Conservation (phyloP, 2,329 filamentous ascomycete species). For the Metarhizium rileyi region DNA sequence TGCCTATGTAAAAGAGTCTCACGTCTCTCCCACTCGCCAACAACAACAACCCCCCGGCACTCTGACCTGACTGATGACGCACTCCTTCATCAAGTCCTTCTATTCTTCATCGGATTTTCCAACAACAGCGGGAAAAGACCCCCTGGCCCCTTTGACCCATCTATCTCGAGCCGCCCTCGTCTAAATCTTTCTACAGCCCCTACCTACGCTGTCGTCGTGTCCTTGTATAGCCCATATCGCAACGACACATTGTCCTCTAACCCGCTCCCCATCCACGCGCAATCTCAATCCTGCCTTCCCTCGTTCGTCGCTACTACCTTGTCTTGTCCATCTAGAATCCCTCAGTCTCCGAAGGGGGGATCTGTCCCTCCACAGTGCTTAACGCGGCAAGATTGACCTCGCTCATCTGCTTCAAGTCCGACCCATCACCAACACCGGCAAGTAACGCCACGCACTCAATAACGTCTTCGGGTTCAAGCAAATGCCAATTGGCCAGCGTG, state of each 20-base stretch:
- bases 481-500: conserved; percentile 81
- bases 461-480: conserved; percentile 82
- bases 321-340: neutral
- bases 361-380: conserved; percentile 42
- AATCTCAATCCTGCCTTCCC: neutral
- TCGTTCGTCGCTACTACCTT: neutral
- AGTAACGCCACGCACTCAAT: conserved; percentile 57
- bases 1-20: no score
- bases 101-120: neutral
- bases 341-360: conserved; percentile 20
- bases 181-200: neutral
- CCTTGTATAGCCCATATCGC: neutral
- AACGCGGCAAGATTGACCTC: conserved; percentile 48
- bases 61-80: no score
- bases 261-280: neutral
- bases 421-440: conserved; percentile 33
- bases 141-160: neutral
- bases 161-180: neutral
- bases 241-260: neutral
- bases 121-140: no score
- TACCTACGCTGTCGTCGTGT: neutral
- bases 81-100: no score
- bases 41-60: no score
- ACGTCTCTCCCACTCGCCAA: no score
- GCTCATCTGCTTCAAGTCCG: conserved; percentile 29